Percentiles rank a stretch among this genome's conserved stretches.
Conservation (phyloP, 345 rosid genomes). For the Brassica nigra region DNA sequence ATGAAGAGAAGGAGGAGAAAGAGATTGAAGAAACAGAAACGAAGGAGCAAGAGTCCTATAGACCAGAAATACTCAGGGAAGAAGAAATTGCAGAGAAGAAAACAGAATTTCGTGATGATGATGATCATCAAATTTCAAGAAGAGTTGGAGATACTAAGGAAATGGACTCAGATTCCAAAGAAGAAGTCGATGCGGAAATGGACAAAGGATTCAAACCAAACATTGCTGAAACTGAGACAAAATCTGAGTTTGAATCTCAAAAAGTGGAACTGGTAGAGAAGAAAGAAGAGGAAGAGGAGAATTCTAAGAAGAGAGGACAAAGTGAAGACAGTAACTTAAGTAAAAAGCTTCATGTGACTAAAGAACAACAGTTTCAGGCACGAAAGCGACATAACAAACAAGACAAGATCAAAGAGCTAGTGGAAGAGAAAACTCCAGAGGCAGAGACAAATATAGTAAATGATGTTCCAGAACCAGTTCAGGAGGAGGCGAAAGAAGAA, state of each 20-base stretch:
- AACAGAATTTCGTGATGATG: not conserved
- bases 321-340: slow-evolving; percentile 9
- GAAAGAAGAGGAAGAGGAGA: slow-evolving; percentile 8
- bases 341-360: slow-evolving; percentile 17
- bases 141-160: not conserved
- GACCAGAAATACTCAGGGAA: too few species aligned
- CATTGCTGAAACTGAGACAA: not conserved
- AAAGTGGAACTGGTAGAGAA: not conserved
- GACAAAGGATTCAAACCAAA: not conserved
- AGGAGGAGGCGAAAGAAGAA: not conserved
- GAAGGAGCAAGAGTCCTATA: too few species aligned
- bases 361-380: not conserved
- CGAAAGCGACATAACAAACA: not conserved
- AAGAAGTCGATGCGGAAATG: not conserved
- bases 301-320: not conserved
- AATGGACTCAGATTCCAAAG: not conserved
- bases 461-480: not conserved
- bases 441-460: not conserved
- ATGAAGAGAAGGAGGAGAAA: not conserved
- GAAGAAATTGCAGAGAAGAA: not conserved
- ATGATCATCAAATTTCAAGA: too few species aligned
- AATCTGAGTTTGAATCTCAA: not conserved
- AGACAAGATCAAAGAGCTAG: slow-evolving; percentile 1
- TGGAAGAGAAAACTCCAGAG: slow-evolving; percentile 12
- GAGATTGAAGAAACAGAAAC: not conserved